Percentiles rank a stretch among this genome's conserved stretches.
These are phyloP conservation scores for Solanum clarkiae DNA, from an alignment of 257 asterid genomes.

Conservation along the genomic window DNA sequence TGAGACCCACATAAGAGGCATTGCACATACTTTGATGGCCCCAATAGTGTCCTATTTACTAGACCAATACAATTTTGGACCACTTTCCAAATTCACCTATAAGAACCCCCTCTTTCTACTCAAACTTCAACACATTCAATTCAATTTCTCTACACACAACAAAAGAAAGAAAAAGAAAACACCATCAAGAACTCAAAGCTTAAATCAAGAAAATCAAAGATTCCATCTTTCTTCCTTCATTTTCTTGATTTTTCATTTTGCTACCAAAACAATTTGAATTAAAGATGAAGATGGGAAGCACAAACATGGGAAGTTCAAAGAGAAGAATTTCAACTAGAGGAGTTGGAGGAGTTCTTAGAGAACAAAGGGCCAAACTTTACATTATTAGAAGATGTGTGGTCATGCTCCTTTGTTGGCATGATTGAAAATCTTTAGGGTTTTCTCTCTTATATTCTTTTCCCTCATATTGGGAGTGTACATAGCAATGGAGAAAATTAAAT, in stretches of 20 bases:
- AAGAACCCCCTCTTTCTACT: conserved; percentile 10
- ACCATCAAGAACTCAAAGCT: neutral
- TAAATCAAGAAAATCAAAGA: neutral
- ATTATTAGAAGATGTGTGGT: conserved; percentile 74
- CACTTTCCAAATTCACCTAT: conserved; percentile 26
- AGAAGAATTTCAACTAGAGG: conserved; percentile 63
- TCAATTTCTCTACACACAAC: neutral
- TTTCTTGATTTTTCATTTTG: neutral
- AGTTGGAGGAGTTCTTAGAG: conserved; percentile 64
- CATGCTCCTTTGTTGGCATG: conserved; percentile 85
- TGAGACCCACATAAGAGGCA: conserved; percentile 42
- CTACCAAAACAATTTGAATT: conserved; percentile 1
- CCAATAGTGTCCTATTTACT: conserved; percentile 46
- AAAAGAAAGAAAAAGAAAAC: neutral
- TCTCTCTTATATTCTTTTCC: neutral
- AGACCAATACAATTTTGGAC: conserved; percentile 39
- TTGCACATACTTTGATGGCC: conserved; percentile 53
- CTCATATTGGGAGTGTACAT: conserved; percentile 10
- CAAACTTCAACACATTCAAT: neutral
- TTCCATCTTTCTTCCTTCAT: neutral
- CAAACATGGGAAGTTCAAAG: conserved; percentile 33
- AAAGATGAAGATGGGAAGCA: conserved; percentile 30
- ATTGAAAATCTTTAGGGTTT: conserved; percentile 1
- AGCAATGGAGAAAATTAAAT: neutral
- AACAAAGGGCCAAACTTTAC: conserved; percentile 76